Evolutionary conservation across 192 early-diverging fungal species (phyloP).

Genomic region (Coemansia sp.): DNA sequence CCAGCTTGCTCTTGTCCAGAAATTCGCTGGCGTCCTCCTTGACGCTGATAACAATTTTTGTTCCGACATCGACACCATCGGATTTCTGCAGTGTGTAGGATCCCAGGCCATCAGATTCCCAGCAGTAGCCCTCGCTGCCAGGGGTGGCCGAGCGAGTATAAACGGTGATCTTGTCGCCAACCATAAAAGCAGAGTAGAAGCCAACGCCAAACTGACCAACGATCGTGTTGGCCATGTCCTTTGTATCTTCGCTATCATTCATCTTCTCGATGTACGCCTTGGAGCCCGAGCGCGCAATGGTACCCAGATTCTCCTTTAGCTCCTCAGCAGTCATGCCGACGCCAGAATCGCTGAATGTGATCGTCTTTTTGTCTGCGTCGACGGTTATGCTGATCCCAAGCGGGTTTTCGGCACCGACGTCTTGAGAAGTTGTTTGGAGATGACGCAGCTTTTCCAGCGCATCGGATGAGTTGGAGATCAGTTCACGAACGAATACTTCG

Average conservation of each 20-base stretch:
- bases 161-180: slow-evolving; percentile 93
- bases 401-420: slow-evolving; percentile 73
- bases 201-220: slow-evolving; percentile 99
- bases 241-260: slow-evolving; percentile 41
- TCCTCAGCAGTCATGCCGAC: slow-evolving; percentile 94
- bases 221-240: slow-evolving; percentile 67
- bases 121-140: slow-evolving; percentile 84
- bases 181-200: slow-evolving; percentile 97
- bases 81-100: slow-evolving; percentile 90
- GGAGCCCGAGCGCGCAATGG: slow-evolving; percentile 98
- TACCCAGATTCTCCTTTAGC: slow-evolving; percentile 89
- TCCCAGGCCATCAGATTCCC: slow-evolving; percentile 90
- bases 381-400: slow-evolving; percentile 83
- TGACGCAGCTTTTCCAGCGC: slow-evolving; percentile 94
- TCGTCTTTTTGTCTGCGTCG: slow-evolving; percentile 68
- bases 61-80: slow-evolving; percentile 90
- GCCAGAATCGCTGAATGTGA: slow-evolving; percentile 90
- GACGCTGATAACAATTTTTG: slow-evolving; percentile 87
- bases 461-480: slow-evolving; percentile 95
- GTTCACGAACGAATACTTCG: slow-evolving; percentile 96
- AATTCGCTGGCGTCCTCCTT: slow-evolving; percentile 87
- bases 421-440: slow-evolving; percentile 73
- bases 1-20: slow-evolving; percentile 68
- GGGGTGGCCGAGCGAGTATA: slow-evolving; percentile 82
- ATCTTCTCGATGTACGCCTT: slow-evolving; percentile 76